These are phyloP conservation scores for Macrolepiota albuminosa DNA, from an alignment of 768 basidiomycete genomes.

Conservation along the genomic window DNA sequence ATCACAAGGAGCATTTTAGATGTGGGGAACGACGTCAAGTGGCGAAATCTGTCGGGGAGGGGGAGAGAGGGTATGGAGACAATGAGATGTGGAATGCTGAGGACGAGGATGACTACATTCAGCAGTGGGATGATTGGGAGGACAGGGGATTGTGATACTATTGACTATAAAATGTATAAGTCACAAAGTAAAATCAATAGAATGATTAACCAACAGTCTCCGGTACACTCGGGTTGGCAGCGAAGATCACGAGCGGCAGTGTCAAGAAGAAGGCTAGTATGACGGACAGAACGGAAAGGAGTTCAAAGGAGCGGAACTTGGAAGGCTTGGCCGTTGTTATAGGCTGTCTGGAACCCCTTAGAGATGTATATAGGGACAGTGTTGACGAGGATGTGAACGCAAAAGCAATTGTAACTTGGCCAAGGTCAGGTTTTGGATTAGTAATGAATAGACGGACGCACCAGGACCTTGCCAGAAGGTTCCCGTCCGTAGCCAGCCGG, in stretches of 20 bases:
- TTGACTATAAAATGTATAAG: conserved; percentile 5
- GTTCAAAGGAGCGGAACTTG: conserved; percentile 51
- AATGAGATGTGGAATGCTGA: conserved; percentile 56
- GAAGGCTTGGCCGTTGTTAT: conserved; percentile 39
- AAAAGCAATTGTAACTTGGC: conserved; percentile 54
- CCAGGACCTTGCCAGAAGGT: conserved; percentile 62
- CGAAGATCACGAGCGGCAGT: conserved; percentile 54
- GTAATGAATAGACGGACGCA: conserved; percentile 28
- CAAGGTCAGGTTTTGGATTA: neutral
- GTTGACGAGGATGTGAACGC: conserved; percentile 63
- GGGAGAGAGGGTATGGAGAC: conserved; percentile 52
- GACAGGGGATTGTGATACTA: conserved; percentile 12
- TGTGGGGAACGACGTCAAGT: conserved; percentile 36
- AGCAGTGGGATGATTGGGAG: conserved; percentile 36
- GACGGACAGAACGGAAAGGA: conserved; percentile 49
- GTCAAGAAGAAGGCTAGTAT: conserved; percentile 43
- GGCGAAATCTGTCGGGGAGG: conserved; percentile 38
- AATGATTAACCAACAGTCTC: conserved; percentile 27
- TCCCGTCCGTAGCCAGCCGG: conserved; percentile 37
- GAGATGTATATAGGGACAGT: conserved; percentile 58
- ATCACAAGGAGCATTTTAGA: conserved; percentile 40
- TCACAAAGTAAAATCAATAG: neutral
- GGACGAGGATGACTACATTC: conserved; percentile 46
- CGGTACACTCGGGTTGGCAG: conserved; percentile 37
- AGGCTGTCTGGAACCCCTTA: conserved; percentile 39